Conservation (phyloP, 2,329 filamentous ascomycete species). For the Emergomyces pasteurianus region DNA sequence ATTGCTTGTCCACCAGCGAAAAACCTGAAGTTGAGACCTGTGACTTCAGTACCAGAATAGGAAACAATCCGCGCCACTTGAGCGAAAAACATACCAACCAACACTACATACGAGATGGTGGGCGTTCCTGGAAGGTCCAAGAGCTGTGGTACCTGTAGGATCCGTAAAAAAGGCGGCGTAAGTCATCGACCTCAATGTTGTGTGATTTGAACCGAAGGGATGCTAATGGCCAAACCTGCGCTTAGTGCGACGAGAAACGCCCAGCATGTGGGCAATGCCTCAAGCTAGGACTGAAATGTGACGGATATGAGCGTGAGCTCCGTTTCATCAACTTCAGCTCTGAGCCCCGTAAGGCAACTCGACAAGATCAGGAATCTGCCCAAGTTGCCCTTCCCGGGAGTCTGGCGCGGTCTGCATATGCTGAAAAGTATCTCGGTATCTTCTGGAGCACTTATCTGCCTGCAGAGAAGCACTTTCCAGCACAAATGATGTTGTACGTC, state of each 20-base stretch:
- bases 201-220: not conserved
- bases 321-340: conserved; percentile 41
- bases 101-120: conserved; percentile 35
- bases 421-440: conserved; percentile 2
- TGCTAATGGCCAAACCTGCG: not conserved
- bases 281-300: conserved; percentile 45
- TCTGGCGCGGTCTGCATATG: conserved; percentile 4
- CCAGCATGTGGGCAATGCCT: conserved; percentile 51
- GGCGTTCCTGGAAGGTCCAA: conserved; percentile 49
- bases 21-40: not conserved
- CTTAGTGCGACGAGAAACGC: conserved; percentile 50
- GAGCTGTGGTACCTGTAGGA: conserved; percentile 51
- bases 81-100: not conserved
- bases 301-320: conserved; percentile 50
- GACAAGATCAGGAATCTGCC: not conserved
- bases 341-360: conserved; percentile 18
- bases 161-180: conserved; percentile 46
- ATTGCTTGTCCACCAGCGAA: not conserved
- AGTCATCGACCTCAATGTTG: conserved; percentile 12
- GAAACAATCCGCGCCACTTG: conserved; percentile 2
- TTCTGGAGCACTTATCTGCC: conserved; percentile 5
- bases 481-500: conserved; percentile 2
- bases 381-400: not conserved
- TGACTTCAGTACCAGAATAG: not conserved
- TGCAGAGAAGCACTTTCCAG: not conserved